Conservation (phyloP, 179 eudicot genomes). For the Patellifolia procumbens region DNA sequence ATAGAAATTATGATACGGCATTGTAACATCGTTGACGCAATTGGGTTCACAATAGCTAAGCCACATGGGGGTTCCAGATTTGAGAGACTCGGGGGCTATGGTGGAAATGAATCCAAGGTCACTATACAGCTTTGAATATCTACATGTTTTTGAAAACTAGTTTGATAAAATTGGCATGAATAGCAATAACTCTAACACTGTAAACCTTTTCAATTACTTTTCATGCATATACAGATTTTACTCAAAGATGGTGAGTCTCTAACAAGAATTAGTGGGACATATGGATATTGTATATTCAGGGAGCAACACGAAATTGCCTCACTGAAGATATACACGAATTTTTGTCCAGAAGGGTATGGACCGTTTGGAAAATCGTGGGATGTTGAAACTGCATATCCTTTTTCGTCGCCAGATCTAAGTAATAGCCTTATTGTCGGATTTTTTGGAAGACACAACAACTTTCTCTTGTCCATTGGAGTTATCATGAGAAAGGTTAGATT, state of each 20-base stretch:
- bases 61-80: no score
- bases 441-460: background rate
- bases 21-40: background rate
- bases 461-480: conserved; percentile 3
- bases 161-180: background rate
- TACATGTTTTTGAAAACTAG: background rate
- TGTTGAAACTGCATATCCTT: background rate
- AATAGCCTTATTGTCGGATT: background rate
- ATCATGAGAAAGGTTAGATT: background rate
- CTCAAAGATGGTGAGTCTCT: background rate
- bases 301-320: background rate
- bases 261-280: background rate
- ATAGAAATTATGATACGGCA: background rate
- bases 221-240: background rate
- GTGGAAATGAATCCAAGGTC: background rate
- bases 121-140: background rate
- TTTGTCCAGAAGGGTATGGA: background rate
- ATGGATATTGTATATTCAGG: background rate
- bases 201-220: background rate
- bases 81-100: background rate
- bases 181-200: background rate
- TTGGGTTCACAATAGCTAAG: background rate
- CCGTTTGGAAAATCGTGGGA: background rate
- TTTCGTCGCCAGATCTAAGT: background rate
- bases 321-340: background rate